Evolutionary conservation across 306 rosid genomes (phyloP).

Genomic region (Lathyrus tuberosus): DNA sequence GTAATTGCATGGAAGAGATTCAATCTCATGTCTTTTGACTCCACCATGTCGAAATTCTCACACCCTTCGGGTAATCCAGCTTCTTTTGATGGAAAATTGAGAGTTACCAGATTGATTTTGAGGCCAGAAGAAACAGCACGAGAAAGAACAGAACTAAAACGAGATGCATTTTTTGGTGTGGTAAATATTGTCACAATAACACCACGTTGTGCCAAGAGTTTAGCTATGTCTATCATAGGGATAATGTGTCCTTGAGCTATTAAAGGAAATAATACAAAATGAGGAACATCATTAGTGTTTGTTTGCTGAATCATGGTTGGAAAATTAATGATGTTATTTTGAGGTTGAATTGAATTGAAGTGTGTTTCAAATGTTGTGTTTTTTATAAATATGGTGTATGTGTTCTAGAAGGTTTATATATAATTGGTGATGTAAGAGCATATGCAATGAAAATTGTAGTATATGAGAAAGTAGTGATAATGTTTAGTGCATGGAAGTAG

Average conservation of each 20-base stretch:
- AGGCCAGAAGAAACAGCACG: constrained; percentile 47
- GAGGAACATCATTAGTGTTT: too few relatives aligned
- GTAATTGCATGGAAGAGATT: constrained; percentile 33
- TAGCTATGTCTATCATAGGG: too few relatives aligned
- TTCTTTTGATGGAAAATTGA: constrained; percentile 42
- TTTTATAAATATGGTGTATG: too few relatives aligned
- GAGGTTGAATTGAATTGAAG: not conserved
- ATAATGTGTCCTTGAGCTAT: too few relatives aligned
- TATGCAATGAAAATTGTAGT: constrained; percentile 35
- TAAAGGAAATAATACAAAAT: too few relatives aligned
- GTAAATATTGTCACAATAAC: too few relatives aligned
- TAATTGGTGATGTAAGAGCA: constrained; percentile 42
- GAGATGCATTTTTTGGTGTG: too few relatives aligned
- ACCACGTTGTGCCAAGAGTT: too few relatives aligned
- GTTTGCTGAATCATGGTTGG: too few relatives aligned
- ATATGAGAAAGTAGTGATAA: not conserved
- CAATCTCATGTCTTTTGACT: not conserved
- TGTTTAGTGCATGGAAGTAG: too few relatives aligned
- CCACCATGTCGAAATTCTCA: constrained; percentile 53
- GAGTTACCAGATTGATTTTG: constrained; percentile 9
- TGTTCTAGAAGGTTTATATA: not conserved
- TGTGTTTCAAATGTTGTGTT: too few relatives aligned
- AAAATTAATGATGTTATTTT: not conserved
- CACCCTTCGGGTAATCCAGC: constrained; percentile 61
- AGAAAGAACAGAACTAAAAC: constrained; percentile 43